These are phyloP conservation scores for Hypsizygus marmoreus DNA, from an alignment of 768 basidiomycete genomes.

Conservation along the genomic window DNA sequence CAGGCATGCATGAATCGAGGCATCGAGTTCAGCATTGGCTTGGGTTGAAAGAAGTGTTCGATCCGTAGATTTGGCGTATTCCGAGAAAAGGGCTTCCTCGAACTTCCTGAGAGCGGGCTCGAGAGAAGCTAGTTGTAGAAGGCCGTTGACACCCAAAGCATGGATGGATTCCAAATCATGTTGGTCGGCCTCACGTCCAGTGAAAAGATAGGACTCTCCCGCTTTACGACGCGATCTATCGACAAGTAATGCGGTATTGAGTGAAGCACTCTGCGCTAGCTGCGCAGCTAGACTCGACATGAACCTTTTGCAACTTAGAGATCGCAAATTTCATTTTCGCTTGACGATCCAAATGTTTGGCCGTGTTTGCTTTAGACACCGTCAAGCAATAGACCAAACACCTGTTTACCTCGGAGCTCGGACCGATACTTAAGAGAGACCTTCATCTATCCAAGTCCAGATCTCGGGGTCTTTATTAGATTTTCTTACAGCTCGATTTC, in stretches of 20 bases:
- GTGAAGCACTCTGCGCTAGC: constrained; percentile 74
- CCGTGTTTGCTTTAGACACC: neutral
- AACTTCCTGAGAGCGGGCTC: constrained; percentile 58
- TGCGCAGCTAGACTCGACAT: constrained; percentile 84
- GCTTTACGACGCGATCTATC: constrained; percentile 64
- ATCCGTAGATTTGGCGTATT: constrained; percentile 73
- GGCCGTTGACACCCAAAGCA: constrained; percentile 77
- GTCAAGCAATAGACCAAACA: neutral
- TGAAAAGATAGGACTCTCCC: constrained; percentile 86
- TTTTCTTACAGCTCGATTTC: too few species aligned
- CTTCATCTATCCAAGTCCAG: neutral
- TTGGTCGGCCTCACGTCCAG: constrained; percentile 74
- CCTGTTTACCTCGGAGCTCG: neutral
- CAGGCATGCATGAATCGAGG: constrained; percentile 60
- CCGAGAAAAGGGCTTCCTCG: constrained; percentile 79
- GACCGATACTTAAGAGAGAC: neutral
- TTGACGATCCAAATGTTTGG: constrained; percentile 11
- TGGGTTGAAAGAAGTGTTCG: constrained; percentile 72
- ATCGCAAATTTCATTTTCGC: neutral
- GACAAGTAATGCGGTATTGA: constrained; percentile 74
- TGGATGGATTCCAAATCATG: constrained; percentile 89
- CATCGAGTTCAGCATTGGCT: constrained; percentile 64
- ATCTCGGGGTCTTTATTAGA: too few species aligned
- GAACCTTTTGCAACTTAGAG: neutral
- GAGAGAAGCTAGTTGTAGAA: constrained; percentile 68